Evolutionary conservation across 352 stramenopile species (phyloP).

Genomic region (Chrysophaeum taylorii): DNA sequence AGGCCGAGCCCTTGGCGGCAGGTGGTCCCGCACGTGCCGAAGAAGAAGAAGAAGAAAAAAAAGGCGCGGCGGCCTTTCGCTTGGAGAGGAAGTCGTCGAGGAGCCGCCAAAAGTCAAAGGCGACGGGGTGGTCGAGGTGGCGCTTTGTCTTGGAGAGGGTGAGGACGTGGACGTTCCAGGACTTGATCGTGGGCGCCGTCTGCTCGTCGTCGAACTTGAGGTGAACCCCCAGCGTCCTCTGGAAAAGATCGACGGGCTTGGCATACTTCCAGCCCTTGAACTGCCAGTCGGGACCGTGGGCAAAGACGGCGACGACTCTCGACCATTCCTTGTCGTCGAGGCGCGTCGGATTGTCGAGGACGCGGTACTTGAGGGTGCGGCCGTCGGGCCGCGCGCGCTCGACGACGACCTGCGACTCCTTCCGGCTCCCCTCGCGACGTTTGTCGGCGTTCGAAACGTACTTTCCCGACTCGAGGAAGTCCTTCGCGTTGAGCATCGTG

Average conservation of each 20-base stretch:
- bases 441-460: slow-evolving; percentile 66
- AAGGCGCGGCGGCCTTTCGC: no score
- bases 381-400: slow-evolving; percentile 58
- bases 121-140: slow-evolving; percentile 72
- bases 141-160: slow-evolving; percentile 75
- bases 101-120: slow-evolving; percentile 75
- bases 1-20: no score
- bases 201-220: slow-evolving; percentile 31
- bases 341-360: slow-evolving; percentile 68
- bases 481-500: slow-evolving; percentile 70
- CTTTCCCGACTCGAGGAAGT: slow-evolving; percentile 61
- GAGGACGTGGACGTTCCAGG: slow-evolving; percentile 30
- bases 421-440: slow-evolving; percentile 60
- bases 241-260: slow-evolving; percentile 74
- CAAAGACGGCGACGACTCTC: slow-evolving; percentile 70
- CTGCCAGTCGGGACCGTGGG: slow-evolving; percentile 72
- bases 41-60: no score
- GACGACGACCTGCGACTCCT: slow-evolving; percentile 64
- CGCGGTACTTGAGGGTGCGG: slow-evolving; percentile 64
- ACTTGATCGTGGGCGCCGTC: slow-evolving; percentile 20
- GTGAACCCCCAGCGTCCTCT: slow-evolving; percentile 35
- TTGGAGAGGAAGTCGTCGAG: slow-evolving; percentile 37
- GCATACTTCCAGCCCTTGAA: slow-evolving; percentile 84
- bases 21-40: no score
- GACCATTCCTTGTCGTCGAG: slow-evolving; percentile 74